These are phyloP conservation scores for Rhodomyrtus psidioides DNA, from an alignment of 441 rosid species.

Conservation along the genomic window DNA sequence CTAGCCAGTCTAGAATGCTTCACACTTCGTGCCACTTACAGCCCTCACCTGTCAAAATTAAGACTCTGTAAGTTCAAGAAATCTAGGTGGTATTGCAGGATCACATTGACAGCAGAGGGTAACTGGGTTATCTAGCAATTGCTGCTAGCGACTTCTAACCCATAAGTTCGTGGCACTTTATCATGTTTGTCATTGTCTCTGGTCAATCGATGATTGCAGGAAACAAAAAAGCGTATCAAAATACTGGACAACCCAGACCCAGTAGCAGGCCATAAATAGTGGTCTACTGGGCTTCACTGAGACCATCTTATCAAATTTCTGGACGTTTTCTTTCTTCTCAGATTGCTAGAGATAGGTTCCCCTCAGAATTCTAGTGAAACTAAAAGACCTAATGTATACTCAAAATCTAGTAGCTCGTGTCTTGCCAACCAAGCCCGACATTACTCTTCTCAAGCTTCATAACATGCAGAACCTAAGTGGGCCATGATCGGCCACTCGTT, in stretches of 20 bases:
- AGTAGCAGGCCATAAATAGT: neutral
- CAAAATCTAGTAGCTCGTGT: neutral
- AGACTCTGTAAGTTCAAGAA: neutral
- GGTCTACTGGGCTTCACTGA: neutral
- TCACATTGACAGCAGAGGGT: neutral
- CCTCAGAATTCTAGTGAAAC: neutral
- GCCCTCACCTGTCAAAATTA: neutral
- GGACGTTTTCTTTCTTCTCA: neutral
- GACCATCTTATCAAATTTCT: neutral
- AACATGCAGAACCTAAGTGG: neutral
- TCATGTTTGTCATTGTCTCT: rapidly evolving
- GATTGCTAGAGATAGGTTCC: neutral
- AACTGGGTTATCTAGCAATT: neutral
- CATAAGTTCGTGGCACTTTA: neutral
- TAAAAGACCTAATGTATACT: neutral
- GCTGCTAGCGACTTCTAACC: neutral
- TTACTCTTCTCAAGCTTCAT: neutral
- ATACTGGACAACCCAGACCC: neutral
- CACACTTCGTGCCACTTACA: neutral
- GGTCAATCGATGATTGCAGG: neutral
- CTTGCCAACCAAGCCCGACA: rapidly evolving
- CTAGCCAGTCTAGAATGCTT: neutral
- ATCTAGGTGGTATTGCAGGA: neutral
- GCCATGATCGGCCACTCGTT: neutral
- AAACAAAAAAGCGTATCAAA: neutral